Base-by-base conservation (phyloP, 2,329 filamentous ascomycete species). In the Chaetomium olivaceum region DNA sequence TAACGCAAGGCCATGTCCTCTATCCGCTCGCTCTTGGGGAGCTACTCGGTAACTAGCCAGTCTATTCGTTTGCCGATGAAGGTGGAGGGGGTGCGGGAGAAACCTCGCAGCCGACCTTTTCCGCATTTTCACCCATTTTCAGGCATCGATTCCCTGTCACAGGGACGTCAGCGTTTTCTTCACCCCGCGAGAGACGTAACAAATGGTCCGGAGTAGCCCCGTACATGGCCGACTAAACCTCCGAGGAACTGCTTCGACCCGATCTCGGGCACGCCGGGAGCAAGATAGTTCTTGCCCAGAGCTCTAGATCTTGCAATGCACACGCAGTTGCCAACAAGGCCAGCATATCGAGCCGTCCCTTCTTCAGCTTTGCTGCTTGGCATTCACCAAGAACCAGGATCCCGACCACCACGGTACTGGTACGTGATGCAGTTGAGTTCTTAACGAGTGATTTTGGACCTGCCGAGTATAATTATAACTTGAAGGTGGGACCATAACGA, bases 1-100 rank as follows among this genome's bases (percentile, higher is more conserved):
- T 50, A 23, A 23, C 23, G 61, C 52, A 33, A 55, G 43, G 46
- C 31, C 39, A 52, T 54, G 51, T n/a, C 58, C 25, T 58, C 61
- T 48, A 39, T 50, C 61, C 64, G 33, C 36, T 56, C 55, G 58
- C 36, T 29, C 52, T 39, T 27, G 55, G 27, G 54, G 3, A 29
- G 27, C 27, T 27, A 27, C 8, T 54, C n/a, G 19, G 50, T 29
- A 27, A 58, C 50, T 43, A 58, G 8, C 46, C 46, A 54, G 58
- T 43, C 46, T 11, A 27, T 58, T 58, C 39, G 33, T 54, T 54
- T 48, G 23, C 36, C 48, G 31, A 48, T 9, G 39, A n/a, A 50
- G 29, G 29, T 21, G 60, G 21, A 43, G 39, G 46, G 46, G 29
- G 52, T 11, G 27, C 23, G 14, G 33, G 33, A 27, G 11, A 29